Evolutionary conservation across 2,329 filamentous ascomycete genomes (phyloP), one percentile per base, ranked within the genome.

Genomic region (Xylariaceae sp.): DNA sequence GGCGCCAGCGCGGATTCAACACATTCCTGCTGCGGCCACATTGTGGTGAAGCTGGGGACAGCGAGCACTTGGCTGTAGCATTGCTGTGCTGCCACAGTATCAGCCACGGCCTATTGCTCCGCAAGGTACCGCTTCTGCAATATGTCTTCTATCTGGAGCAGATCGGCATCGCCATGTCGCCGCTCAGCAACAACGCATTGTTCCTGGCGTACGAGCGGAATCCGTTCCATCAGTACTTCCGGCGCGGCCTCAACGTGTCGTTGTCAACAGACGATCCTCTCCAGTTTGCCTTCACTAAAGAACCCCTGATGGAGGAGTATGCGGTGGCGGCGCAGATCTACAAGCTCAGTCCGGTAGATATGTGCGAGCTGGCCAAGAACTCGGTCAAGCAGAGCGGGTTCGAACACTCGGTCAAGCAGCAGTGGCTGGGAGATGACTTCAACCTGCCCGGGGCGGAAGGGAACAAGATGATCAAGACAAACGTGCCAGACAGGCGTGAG

Each of bases 131-230:
- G 2, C 71, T 98, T 49, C 71, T 98, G 44, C 93, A 98, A 67
- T 98, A 98, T 67, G 82, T 97, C 40, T 98, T 95, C 71, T 98
- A 98, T 60, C 80, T 98, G 17, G 91, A 98, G 62, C 92, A 97
- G 63, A 96, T 98, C 52, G 93, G 93, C 47, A 93, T 98, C 52
- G 93, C 93, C 50, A 98, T 98, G 93, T 97, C 92, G n/a, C 93
- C 93, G 2, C 76, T 98, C 37, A 95, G 90, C 67, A 98, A 98
- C 72, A 98, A 98, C 59, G 93, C 93, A 0, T 71, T 98, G 23
- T 98, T 98, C 70, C 72, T 98, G 42, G 90, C 92, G 1, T 97
- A 98, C 62, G 93, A 98, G 66, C 83, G 94, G 48, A 98, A 98
- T 58, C 93, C 93, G 0, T 98, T 95, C 69, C 77, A 95, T 57